A percentile compares a stretch with the other conserved stretches of the same genome.
phyloP scores from a whole-genome alignment of 2,329 filamentous ascomycete genomes.

The Pestalotiopsis sp. region DNA sequence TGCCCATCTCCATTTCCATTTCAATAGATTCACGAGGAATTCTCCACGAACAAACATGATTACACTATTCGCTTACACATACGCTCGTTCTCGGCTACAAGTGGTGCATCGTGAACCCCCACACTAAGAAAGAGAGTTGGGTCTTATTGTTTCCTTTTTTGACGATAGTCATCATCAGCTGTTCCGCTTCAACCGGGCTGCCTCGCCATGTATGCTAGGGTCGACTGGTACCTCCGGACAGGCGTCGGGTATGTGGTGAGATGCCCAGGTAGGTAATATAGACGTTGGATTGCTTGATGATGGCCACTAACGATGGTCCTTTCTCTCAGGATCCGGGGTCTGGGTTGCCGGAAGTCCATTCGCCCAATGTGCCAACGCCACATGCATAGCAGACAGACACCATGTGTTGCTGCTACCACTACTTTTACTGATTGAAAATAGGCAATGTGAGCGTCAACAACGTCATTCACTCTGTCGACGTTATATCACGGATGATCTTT shows the following conservation, averaged over 20 bases:
- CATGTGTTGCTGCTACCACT: no score
- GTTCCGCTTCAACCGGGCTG: constrained; percentile 4
- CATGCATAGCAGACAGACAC: no score
- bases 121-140: constrained; percentile 8
- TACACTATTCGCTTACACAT: background rate
- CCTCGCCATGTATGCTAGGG: background rate
- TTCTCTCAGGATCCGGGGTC: no score
- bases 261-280: background rate
- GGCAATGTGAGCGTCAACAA: background rate
- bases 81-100: background rate
- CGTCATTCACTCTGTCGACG: background rate
- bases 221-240: background rate
- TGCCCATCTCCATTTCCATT: no score
- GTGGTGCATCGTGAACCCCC: background rate
- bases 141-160: constrained; percentile 5
- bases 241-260: background rate
- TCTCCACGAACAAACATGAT: background rate
- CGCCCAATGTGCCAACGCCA: no score
- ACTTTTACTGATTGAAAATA: no score
- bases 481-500: background rate
- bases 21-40: no score
- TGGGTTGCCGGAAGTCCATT: no score
- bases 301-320: no score
- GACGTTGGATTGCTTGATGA: no score
- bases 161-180: constrained; percentile 3